Conservation (phyloP, 257 asterid genomes). For the Gentiana straminea region DNA sequence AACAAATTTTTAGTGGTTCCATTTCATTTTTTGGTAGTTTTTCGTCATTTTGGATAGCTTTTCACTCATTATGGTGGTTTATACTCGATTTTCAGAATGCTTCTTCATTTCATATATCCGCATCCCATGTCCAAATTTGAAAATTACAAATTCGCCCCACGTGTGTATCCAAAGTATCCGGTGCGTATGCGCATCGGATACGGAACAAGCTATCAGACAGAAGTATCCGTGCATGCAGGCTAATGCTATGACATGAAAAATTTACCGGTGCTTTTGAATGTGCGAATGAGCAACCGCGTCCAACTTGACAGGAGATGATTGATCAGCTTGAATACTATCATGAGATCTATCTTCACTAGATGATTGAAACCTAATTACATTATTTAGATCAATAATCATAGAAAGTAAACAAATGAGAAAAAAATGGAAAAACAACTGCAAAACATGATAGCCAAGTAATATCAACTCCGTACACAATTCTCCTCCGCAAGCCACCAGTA, state of each 20-base stretch:
- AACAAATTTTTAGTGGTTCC: no score
- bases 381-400: constrained; percentile 16
- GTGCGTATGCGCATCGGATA: no score
- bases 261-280: constrained; percentile 80
- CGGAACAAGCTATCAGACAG: no score
- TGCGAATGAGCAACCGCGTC: constrained; percentile 73
- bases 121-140: no score
- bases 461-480: constrained; percentile 43
- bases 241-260: background rate
- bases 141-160: no score
- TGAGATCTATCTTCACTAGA: constrained; percentile 29
- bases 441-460: background rate
- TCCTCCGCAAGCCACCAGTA: constrained; percentile 71
- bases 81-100: no score
- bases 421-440: background rate
- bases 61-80: no score
- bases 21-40: no score
- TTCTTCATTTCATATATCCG: no score
- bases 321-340: constrained; percentile 27
- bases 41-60: no score
- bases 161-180: no score
- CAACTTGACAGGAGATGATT: constrained; percentile 49
- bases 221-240: no score
- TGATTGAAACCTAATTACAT: constrained; percentile 34
- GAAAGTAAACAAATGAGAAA: constrained; percentile 6